Base-by-base conservation (phyloP, 805 yeast genomes). In the Vanderwaltozyma verrucispora region DNA sequence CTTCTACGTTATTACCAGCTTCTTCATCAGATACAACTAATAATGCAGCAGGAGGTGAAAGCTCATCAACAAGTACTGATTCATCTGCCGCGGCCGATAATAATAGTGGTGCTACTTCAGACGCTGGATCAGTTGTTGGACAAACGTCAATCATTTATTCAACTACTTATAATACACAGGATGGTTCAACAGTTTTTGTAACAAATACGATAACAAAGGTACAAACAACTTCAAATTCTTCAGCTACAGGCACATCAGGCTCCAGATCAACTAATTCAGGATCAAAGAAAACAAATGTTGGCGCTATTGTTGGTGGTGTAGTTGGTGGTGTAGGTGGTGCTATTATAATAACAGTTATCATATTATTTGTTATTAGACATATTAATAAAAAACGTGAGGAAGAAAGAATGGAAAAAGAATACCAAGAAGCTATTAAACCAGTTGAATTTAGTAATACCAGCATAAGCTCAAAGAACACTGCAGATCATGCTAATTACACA, bases 301-400 rank as follows among this genome's bases (percentile, higher is more conserved):
- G 80, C 3, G 77, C 80, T 17, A 75, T 74, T 25, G 79, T 75
- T 7, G 81, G 81, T 34, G 77, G 77, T 35, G 80, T 72, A 2
- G 73, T 71, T 12, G 81, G 81, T 16, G 76, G 73, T 18, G 60
- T 74, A 12, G 71, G 54, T 13, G 75, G 74, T 20, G 56, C 73
- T 1, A 63, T 63, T 3, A 55, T 60, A 2, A 39, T 72, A 4
- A 71, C 66, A 1, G 61, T 63, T 2, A 47, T 66, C 2, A 50
- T 69, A 20, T 36, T 69, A 35, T 57, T 67, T 31, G 48, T 62
- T 35, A 56, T 67, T 35, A 64, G 67, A 42, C 61, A 61, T 30
- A 47, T 50, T 28, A 53, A 56, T 37, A 58, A 59, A 50, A 56
- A 50, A 43, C 54, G 63, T 19, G 65, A 71, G 50, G 64, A 70